These are phyloP conservation scores for Epithemia pelagica DNA, from an alignment of 108 stramenopile genomes.

Conservation along the genomic window DNA sequence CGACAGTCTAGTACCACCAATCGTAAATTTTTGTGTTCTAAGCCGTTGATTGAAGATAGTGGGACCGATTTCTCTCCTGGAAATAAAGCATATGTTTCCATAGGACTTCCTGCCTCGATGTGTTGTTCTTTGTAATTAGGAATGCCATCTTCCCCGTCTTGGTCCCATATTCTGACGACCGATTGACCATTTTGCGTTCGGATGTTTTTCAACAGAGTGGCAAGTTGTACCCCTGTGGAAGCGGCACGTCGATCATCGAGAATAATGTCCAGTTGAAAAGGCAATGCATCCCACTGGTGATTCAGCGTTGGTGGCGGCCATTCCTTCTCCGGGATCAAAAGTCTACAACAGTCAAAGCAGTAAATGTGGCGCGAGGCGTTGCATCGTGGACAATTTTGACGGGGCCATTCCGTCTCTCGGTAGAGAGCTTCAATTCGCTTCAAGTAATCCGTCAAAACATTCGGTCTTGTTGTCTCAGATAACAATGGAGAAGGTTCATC, in stretches of 20 bases:
- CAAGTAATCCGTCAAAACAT: not conserved
- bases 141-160: not conserved
- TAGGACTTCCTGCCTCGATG: not conserved
- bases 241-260: slow-evolving; percentile 56
- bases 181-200: not conserved
- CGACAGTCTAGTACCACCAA: slow-evolving; percentile 71
- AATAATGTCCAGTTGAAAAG: slow-evolving; percentile 58
- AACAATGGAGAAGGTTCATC: too few species aligned
- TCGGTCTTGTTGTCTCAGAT: too few species aligned
- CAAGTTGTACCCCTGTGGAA: slow-evolving; percentile 58
- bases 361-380: slow-evolving; percentile 55
- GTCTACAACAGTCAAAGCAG: slow-evolving; percentile 53
- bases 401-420: not conserved
- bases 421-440: not conserved
- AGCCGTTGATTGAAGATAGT: slow-evolving; percentile 44
- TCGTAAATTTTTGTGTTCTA: slow-evolving; percentile 12
- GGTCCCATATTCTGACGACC: not conserved
- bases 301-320: slow-evolving; percentile 33
- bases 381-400: slow-evolving; percentile 16
- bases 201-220: slow-evolving; percentile 20
- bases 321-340: slow-evolving; percentile 43
- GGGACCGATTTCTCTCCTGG: slow-evolving; percentile 52
- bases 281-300: slow-evolving; percentile 21
- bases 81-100: slow-evolving; percentile 44
- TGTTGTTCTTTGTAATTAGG: not conserved